Base-by-base conservation (phyloP, 192 early-diverging fungal species). In the Umbelopsis sp. region DNA sequence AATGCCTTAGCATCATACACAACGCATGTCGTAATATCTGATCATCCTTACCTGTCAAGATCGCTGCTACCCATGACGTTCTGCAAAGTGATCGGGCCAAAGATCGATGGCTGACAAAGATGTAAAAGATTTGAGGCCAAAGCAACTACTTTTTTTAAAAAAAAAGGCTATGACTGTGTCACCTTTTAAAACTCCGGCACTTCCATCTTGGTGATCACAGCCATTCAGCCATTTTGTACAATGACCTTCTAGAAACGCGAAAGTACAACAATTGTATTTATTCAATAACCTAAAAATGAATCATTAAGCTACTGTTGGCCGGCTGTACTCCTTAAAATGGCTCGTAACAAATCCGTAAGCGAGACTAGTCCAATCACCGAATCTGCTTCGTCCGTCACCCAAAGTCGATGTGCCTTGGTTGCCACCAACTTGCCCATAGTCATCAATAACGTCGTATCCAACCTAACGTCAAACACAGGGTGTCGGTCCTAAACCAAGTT, bases 401-500 rank as follows among this genome's bases (percentile, higher is more conserved):
- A 95, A 12, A 95, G 83, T 43, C 94, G 88, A 65, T 95, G 94
- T 0, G 92, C 90, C 17, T 86, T 86, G 4, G 94, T 95, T 21
- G 94, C 92, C 41, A 90, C 83, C 62, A 95, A 77, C 75, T 94
- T 94, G 32, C 88, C 89, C 45, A 94, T 83, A 10, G 91, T 85
- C 38, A 87, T 89, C 6, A 89, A 82, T 59, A 95, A 81, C 0
- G 91, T 89, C 0, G 92, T 89, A 56, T 88, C 86, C 16, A 88
- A 81, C 16, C 87, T 81, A 0, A 93, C 93, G 50, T 91, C 89
- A 75, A 95, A 91, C 10, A 95, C 90, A 0, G 94, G 91, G 22
- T 84, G 74, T 24, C 86, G 84, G 70, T 91, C 90, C 84, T 89
- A 67, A 36, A 32, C 2, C n/a, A n/a, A n/a, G n/a, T n/a, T n/a